Conservation (phyloP, 768 basidiomycete genomes). For the Omphalotus guepiniiformis region DNA sequence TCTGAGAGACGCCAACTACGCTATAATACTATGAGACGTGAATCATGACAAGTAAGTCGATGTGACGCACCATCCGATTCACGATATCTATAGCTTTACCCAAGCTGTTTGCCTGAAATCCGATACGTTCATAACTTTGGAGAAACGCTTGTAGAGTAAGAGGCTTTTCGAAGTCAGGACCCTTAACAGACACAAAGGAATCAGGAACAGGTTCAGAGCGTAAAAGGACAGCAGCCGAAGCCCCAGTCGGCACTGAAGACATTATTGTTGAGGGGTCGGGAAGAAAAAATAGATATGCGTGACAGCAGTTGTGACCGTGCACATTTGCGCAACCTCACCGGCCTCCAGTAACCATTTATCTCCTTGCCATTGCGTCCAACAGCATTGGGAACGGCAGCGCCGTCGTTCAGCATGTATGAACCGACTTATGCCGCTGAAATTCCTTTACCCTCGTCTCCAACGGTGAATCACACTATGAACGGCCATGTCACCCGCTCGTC, state of each 20-base stretch:
- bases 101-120: slow-evolving; percentile 95
- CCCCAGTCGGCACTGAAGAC: slow-evolving; percentile 51
- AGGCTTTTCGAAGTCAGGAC: slow-evolving; percentile 80
- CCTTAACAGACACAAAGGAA: slow-evolving; percentile 67
- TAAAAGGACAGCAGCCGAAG: slow-evolving; percentile 74
- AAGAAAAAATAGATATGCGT: slow-evolving; percentile 7
- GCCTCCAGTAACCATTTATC: too few species aligned
- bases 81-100: slow-evolving; percentile 87
- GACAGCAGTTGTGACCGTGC: background rate
- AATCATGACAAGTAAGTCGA: background rate
- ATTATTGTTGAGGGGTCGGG: background rate
- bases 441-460: slow-evolving; percentile 2
- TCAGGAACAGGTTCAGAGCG: slow-evolving; percentile 69
- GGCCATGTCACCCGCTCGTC: background rate
- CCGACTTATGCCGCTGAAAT: background rate
- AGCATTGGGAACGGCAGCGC: background rate
- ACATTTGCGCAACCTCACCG: background rate
- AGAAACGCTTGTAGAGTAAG: slow-evolving; percentile 68
- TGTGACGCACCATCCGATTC: slow-evolving; percentile 75
- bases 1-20: slow-evolving; percentile 87
- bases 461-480: background rate
- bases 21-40: slow-evolving; percentile 33
- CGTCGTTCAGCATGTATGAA: slow-evolving; percentile 6
- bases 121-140: slow-evolving; percentile 80
- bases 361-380: too few species aligned